These are phyloP conservation scores for Uncinocarpus reesii DNA, from an alignment of 2,329 filamentous ascomycete genomes.

Conservation along the genomic window DNA sequence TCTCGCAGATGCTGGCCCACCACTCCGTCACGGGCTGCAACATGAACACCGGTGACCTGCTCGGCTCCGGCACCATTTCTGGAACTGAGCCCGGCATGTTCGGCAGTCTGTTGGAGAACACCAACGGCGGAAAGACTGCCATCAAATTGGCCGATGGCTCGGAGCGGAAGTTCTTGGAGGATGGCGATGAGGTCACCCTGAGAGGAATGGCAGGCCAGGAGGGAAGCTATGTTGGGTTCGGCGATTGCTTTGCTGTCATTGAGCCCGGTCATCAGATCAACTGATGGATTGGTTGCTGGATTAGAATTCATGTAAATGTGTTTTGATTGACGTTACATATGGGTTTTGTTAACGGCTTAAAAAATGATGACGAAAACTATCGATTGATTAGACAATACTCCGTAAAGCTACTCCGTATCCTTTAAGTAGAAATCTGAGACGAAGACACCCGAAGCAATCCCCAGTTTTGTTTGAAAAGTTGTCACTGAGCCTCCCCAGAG, in stretches of 20 bases:
- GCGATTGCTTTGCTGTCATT: conserved; percentile 37
- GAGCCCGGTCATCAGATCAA: conserved; percentile 14
- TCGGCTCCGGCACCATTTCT: conserved; percentile 71
- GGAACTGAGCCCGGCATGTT: conserved; percentile 49
- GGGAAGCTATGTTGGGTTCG: conserved; percentile 63
- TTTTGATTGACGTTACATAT: background rate
- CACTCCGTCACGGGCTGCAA: conserved; percentile 67
- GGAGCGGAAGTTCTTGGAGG: conserved; percentile 60
- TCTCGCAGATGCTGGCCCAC: conserved; percentile 72
- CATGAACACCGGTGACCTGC: conserved; percentile 60
- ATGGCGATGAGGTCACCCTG: conserved; percentile 61
- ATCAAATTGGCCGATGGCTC: conserved; percentile 55
- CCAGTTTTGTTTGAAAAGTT: no score
- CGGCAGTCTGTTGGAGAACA: conserved; percentile 64
- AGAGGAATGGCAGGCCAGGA: conserved; percentile 57
- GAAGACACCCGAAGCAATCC: no score
- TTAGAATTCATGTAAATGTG: conserved; percentile 1
- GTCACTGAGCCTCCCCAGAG: no score
- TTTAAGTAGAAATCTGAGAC: no score
- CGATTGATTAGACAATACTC: no score
- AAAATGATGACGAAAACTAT: background rate
- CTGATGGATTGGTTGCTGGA: background rate
- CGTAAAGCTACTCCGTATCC: no score
- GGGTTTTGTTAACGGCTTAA: background rate
- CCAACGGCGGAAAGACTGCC: conserved; percentile 54